Evolutionary conservation across 2,329 filamentous ascomycete genomes (phyloP), one percentile per base, ranked within the genome.

Genomic region (Aspergillus tanneri): DNA sequence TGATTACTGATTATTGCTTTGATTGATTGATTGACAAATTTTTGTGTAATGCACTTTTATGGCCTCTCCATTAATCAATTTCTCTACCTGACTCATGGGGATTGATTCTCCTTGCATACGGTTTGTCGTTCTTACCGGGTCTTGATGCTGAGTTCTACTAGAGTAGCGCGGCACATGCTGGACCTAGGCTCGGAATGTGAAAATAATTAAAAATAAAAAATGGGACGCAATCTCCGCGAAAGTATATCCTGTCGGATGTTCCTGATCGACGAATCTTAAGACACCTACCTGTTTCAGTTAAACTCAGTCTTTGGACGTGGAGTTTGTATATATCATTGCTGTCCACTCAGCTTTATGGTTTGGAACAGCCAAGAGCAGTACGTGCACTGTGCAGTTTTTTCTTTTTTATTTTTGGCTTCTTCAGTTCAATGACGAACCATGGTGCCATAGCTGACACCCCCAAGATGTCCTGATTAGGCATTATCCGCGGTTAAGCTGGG

Each of bases 261-360:
- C 46, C 50, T 52, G 49, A 50, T 52, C 49, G 47, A 42, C 50
- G 37, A 24, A 47, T 35, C 21, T 41, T 38, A 49, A 52, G 50
- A 49, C 46, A 52, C 36, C 49, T 49, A 19, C 45, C 10, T 36
- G 36, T 36, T 23, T 41, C 44, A 16, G n/a, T 12, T 16, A 8
- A 18, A 34, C 19, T 19, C 30, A 7, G 16, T 18, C 5, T 34
- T 18, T n/a, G n/a, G n/a, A n/a, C n/a, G n/a, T n/a, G n/a, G n/a
- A n/a, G n/a, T n/a, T n/a, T n/a, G n/a, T n/a, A n/a, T 12, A 39
- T 19, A 39, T 39, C 36, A 12, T 28, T 18, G 12, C 10, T 22
- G 21, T 39, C 36, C 36, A 39, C 36, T 22, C 19, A n/a, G n/a
- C n/a, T n/a, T n/a, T n/a, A n/a, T n/a, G n/a, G n/a, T n/a, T n/a